Evolutionary conservation across 176 grass and related monocot species (phyloP).

Genomic region (Bothriochloa decipiens): DNA sequence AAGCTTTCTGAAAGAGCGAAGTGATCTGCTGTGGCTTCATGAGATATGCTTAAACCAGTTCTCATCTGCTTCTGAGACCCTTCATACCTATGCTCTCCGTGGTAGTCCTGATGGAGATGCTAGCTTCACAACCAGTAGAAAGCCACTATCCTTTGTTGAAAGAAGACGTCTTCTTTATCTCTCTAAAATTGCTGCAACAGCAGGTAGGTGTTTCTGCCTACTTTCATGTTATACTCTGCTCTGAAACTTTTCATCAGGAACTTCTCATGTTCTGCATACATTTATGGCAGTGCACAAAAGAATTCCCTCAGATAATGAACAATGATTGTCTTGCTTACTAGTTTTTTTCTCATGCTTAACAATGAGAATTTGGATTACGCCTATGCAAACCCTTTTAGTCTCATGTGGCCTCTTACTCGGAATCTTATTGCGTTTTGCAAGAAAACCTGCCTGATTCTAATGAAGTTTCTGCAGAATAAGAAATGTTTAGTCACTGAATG

Average conservation of each 20-base stretch:
- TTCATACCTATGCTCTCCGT: constrained; percentile 70
- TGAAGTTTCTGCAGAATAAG: constrained; percentile 10
- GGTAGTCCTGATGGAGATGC: constrained; percentile 41
- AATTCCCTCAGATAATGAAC: constrained; percentile 21
- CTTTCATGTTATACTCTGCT: background rate
- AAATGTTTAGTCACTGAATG: constrained; percentile 19
- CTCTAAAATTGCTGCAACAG: constrained; percentile 90
- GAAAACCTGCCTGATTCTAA: constrained; percentile 25
- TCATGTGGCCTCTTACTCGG: background rate
- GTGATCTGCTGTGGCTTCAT: constrained; percentile 87
- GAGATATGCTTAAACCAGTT: constrained; percentile 87
- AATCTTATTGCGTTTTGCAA: constrained; percentile 17
- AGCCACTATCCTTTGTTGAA: constrained; percentile 58
- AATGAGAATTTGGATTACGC: background rate
- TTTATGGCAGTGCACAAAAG: constrained; percentile 30
- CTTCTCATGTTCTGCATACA: background rate
- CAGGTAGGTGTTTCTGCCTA: constrained; percentile 66
- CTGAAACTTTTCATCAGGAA: constrained; percentile 16
- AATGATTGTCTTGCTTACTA: background rate
- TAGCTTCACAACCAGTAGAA: constrained; percentile 49
- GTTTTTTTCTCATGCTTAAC: constrained; percentile 31
- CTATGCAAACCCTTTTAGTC: constrained; percentile 10
- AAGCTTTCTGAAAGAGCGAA: constrained; percentile 82
- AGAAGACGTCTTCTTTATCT: constrained; percentile 90
- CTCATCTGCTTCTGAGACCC: constrained; percentile 75